A percentile compares a stretch with the other conserved stretches of the same genome.
Conservation (phyloP, 768 basidiomycete species). For the Hygrophorus pudorinus region DNA sequence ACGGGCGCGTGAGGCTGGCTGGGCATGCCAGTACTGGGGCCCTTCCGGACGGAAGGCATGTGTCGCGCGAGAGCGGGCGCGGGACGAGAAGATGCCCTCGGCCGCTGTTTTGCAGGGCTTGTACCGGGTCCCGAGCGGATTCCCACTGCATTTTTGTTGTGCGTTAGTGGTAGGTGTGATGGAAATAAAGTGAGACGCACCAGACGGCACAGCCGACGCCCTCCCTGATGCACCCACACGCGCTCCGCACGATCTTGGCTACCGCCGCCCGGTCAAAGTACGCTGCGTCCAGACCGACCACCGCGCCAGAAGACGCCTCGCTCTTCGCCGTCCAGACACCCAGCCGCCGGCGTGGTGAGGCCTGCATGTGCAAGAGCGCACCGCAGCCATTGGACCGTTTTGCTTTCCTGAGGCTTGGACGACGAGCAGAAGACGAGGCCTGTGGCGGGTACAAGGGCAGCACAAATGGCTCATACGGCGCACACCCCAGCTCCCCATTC, state of each 20-base stretch:
- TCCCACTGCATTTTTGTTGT: conserved; percentile 36
- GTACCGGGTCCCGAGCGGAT: conserved; percentile 53
- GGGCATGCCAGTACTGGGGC: conserved; percentile 30
- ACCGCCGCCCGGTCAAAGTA: conserved; percentile 47
- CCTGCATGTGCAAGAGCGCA: conserved; percentile 45
- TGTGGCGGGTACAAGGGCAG: conserved; percentile 26
- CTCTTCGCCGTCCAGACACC: conserved; percentile 52
- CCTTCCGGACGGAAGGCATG: conserved; percentile 27
- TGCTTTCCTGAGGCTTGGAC: conserved; percentile 6
- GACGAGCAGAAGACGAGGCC: conserved; percentile 13
- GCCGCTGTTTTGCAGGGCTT: conserved; percentile 50
- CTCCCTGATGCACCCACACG: conserved; percentile 60
- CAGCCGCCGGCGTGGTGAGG: conserved; percentile 39
- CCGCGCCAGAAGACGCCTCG: conserved; percentile 35
- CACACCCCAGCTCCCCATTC: not conserved
- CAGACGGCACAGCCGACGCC: conserved; percentile 58
- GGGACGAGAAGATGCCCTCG: conserved; percentile 28
- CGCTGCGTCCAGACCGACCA: conserved; percentile 43
- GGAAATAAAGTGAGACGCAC: conserved; percentile 20
- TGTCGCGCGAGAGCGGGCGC: too few species aligned
- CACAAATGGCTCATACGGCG: conserved; percentile 24
- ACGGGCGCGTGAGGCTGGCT: conserved; percentile 2
- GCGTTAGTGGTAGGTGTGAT: conserved; percentile 3
- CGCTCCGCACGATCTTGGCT: conserved; percentile 39
- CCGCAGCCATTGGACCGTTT: conserved; percentile 51